A percentile compares a stretch with the other conserved stretches of the same genome.
phyloP scores from a whole-genome alignment of 2,329 filamentous ascomycete genomes.

The Alternaria sp. region DNA sequence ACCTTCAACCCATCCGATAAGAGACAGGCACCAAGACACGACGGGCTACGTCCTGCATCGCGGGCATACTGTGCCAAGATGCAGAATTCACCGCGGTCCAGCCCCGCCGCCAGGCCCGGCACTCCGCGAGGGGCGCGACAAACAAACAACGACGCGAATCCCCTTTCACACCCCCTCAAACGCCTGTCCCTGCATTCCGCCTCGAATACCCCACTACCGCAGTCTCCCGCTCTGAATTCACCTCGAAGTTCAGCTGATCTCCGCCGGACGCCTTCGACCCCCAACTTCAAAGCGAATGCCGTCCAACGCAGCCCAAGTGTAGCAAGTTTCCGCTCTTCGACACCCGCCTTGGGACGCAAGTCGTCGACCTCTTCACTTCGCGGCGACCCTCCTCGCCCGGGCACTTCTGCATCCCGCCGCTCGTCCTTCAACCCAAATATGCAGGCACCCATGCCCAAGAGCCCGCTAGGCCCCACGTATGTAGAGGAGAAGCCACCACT shows the following conservation, averaged over 20 bases:
- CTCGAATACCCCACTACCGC: constrained; percentile 40
- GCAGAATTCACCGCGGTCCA: constrained; percentile 32
- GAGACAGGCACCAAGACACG: constrained; percentile 14
- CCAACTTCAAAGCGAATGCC: constrained; percentile 38
- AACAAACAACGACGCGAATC: constrained; percentile 50
- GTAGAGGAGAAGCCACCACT: constrained; percentile 52
- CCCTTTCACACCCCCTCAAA: constrained; percentile 45
- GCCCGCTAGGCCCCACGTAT: constrained; percentile 49
- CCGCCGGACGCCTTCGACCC: constrained; percentile 40
- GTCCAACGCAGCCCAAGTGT: constrained; percentile 56
- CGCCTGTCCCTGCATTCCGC: constrained; percentile 50
- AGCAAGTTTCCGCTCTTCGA: constrained; percentile 51
- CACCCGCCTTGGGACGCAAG: constrained; percentile 54
- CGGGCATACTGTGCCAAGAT: constrained; percentile 37
- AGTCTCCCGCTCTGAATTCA: constrained; percentile 42
- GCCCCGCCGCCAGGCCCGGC: constrained; percentile 17
- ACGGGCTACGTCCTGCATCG: constrained; percentile 35
- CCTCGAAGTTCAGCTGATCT: constrained; percentile 20
- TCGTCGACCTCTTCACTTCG: constrained; percentile 57
- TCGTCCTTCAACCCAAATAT: constrained; percentile 56
- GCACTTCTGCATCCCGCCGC: constrained; percentile 52
- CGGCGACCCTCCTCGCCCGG: constrained; percentile 41
- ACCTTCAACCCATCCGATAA: constrained; percentile 10
- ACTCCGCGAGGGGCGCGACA: constrained; percentile 29
- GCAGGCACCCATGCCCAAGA: constrained; percentile 52